A percentile compares a stretch with the other conserved stretches of the same genome.
These are phyloP conservation scores for Zymoseptoria pseudotritici DNA, from an alignment of 2,329 filamentous ascomycete genomes.

Conservation along the genomic window DNA sequence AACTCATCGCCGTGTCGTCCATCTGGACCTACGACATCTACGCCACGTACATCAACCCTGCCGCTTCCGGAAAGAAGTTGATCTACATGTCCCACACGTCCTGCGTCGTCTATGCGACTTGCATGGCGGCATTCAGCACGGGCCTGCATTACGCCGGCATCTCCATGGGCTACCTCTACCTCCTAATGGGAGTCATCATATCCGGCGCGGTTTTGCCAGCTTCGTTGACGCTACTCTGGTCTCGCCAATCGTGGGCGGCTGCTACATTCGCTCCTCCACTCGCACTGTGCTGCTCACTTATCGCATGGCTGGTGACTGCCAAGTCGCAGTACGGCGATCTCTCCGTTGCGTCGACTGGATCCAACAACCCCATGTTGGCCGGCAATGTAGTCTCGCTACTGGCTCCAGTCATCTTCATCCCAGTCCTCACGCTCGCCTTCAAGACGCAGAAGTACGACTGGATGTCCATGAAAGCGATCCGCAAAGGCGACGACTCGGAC, in stretches of 20 bases:
- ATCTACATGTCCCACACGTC: slow-evolving; percentile 72
- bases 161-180: slow-evolving; percentile 80
- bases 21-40: slow-evolving; percentile 88
- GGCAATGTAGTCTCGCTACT: slow-evolving; percentile 79
- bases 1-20: slow-evolving; percentile 79
- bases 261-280: slow-evolving; percentile 63
- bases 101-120: slow-evolving; percentile 65
- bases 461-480: slow-evolving; percentile 72
- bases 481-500: slow-evolving; percentile 70
- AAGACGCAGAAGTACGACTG: slow-evolving; percentile 77
- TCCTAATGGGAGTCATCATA: slow-evolving; percentile 89
- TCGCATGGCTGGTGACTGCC: slow-evolving; percentile 72
- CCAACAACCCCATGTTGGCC: slow-evolving; percentile 82
- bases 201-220: slow-evolving; percentile 69
- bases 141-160: slow-evolving; percentile 57
- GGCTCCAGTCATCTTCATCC: slow-evolving; percentile 66
- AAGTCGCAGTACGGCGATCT: slow-evolving; percentile 62
- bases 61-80: slow-evolving; percentile 64
- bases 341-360: slow-evolving; percentile 66
- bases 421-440: slow-evolving; percentile 64
- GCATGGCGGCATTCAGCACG: slow-evolving; percentile 72
- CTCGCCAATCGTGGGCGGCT: slow-evolving; percentile 67
- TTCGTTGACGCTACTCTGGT: slow-evolving; percentile 73
- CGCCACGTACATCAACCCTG: slow-evolving; percentile 75
- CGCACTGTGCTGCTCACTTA: slow-evolving; percentile 60